Evolutionary conservation across 352 stramenopile species (phyloP).

Genomic region (Pythium dissimile): DNA sequence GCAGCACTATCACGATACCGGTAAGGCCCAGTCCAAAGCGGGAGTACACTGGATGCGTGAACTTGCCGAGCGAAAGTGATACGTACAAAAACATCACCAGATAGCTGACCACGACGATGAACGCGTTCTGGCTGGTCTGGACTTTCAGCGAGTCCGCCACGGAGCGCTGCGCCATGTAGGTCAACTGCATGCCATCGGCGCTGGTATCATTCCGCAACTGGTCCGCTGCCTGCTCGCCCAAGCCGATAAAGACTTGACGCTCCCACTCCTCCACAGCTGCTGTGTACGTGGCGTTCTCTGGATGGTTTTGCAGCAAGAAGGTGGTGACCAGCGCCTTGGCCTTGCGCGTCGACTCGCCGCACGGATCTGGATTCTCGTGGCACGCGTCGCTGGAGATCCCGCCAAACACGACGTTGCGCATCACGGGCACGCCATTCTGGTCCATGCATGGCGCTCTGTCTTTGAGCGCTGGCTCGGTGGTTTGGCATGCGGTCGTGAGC

Average conservation of each 20-base stretch:
- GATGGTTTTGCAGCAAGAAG: constrained; percentile 81
- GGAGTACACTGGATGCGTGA: constrained; percentile 60
- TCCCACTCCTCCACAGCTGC: constrained; percentile 76
- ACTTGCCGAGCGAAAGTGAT: constrained; percentile 76
- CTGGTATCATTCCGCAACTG: constrained; percentile 2
- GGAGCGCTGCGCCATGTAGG: constrained; percentile 85
- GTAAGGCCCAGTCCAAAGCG: constrained; percentile 78
- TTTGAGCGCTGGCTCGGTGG: constrained; percentile 47
- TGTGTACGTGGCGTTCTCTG: constrained; percentile 74
- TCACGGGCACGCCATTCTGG: constrained; percentile 86
- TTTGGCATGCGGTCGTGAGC: constrained; percentile 87
- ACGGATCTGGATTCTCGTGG: constrained; percentile 80
- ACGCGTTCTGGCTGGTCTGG: constrained; percentile 87
- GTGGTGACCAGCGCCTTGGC: constrained; percentile 84
- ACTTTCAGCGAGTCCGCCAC: constrained; percentile 79
- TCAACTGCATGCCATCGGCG: constrained; percentile 57
- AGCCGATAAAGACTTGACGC: constrained; percentile 63
- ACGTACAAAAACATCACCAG: constrained; percentile 91
- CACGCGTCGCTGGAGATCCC: constrained; percentile 57
- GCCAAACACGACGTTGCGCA: constrained; percentile 87
- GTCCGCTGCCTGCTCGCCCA: constrained; percentile 18
- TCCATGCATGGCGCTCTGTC: constrained; percentile 80
- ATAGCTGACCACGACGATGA: constrained; percentile 86
- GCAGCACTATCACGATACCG: constrained; percentile 83
- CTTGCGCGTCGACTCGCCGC: constrained; percentile 67